Conservation (phyloP, 306 rosid genomes). For the Castanea crenata region DNA sequence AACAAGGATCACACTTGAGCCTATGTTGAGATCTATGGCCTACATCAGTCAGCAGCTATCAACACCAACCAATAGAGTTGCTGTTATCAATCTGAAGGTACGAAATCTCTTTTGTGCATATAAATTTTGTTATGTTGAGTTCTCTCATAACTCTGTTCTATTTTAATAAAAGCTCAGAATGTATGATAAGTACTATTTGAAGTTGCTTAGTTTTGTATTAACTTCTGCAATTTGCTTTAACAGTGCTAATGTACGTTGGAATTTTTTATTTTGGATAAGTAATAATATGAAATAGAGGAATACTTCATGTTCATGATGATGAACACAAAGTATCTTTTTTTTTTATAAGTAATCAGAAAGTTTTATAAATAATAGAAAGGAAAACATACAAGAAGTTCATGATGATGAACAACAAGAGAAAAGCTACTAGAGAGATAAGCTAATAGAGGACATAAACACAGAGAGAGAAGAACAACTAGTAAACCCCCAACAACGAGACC, state of each 20-base stretch:
- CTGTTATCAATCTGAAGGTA: constrained; percentile 77
- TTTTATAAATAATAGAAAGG: too few species aligned
- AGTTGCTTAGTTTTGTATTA: background rate
- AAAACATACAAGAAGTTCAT: too few species aligned
- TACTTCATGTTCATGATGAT: too few species aligned
- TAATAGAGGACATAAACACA: too few species aligned
- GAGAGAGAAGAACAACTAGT: too few species aligned
- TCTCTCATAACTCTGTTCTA: background rate
- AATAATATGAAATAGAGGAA: too few species aligned
- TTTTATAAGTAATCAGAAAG: too few species aligned
- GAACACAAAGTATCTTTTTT: too few species aligned
- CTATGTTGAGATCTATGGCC: constrained; percentile 80
- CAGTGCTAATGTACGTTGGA: background rate
- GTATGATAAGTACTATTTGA: background rate
- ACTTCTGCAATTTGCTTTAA: background rate
- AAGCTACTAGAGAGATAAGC: too few species aligned
- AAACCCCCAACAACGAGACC: too few species aligned
- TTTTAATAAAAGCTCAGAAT: background rate
- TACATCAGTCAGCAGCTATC: constrained; percentile 68
- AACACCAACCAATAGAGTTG: constrained; percentile 67
- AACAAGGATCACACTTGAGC: constrained; percentile 68
- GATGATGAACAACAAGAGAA: too few species aligned
- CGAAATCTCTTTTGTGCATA: background rate
- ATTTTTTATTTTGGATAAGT: too few species aligned
- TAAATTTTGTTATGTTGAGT: background rate